A percentile compares a stretch with the other conserved stretches of the same genome.
Conservation (phyloP, 495 filamentous ascomycete genomes). For the Penicillium cinerascens region DNA sequence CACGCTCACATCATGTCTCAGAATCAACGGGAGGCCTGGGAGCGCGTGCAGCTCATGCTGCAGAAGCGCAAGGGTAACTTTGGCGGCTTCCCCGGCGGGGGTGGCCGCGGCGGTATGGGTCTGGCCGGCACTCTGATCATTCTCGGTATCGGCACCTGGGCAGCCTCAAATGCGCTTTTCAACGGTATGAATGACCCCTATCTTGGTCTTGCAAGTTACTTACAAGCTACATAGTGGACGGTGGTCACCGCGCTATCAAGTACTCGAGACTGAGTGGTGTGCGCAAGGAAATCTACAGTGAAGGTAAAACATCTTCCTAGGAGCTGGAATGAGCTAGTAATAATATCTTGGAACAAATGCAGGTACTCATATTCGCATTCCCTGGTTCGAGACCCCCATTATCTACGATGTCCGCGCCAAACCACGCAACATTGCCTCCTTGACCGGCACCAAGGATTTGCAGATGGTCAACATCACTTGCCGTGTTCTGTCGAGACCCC, state of each 20-base stretch:
- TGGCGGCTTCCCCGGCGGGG: constrained; percentile 46
- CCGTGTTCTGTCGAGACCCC: constrained; percentile 93
- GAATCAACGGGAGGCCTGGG: constrained; percentile 63
- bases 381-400: constrained; percentile 96
- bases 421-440: constrained; percentile 92
- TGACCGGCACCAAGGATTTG: constrained; percentile 97
- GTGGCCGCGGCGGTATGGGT: constrained; percentile 44
- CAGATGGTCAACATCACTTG: constrained; percentile 99
- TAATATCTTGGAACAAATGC: constrained; percentile 12
- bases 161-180: constrained; percentile 85
- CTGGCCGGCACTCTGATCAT: constrained; percentile 50
- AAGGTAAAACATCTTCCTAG: constrained; percentile 62
- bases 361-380: constrained; percentile 92
- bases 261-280: constrained; percentile 93
- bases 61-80: constrained; percentile 49
- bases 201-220: neutral
- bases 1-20: constrained; percentile 46
- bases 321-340: constrained; percentile 9
- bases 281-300: constrained; percentile 89
- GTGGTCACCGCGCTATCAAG: constrained; percentile 98
- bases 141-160: constrained; percentile 60
- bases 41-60: constrained; percentile 59
- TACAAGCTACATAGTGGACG: constrained; percentile 70
- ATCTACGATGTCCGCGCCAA: constrained; percentile 97
- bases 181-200: constrained; percentile 57